Base-by-base conservation (phyloP, 75 land plant species). In the Picea glauca region DNA sequence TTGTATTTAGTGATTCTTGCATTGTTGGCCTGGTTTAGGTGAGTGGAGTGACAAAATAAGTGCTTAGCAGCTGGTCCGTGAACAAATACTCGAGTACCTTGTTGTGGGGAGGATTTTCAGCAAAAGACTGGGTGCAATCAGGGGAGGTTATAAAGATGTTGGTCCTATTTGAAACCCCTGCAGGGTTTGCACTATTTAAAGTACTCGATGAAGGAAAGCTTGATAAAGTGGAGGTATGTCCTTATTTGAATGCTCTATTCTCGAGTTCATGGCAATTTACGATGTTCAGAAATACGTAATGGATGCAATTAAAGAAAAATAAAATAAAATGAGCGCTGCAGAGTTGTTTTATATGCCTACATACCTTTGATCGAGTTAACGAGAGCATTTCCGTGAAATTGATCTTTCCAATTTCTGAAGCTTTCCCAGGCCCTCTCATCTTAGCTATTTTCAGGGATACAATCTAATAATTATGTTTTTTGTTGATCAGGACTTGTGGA, bases 151-250 rank as follows among this genome's bases (percentile, higher is more conserved):
- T n/a, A 5, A 74, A 80, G 80, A 92, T 93, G 96, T 76, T 93
- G 80, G 90, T 93, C 2, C 80, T 93, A 81, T 92, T 94, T 64
- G 96, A 94, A 66, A 94, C 96, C 40, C 93, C 96, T 58, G 95
- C 95, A 59, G 96, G 96, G 58, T 94, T 94, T 79, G 96, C 95
- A 80, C 89, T 94, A 21, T 94, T 94, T 75, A 92, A 94, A 80
- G 89, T 92, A 3, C 77, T 92, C 62, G 85, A 92, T 83, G 96
- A 93, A 78, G 89, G 88, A 54, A 93, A 94, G 82, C 98, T 96
- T 32, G 77, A 83, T n/a, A 86, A 89, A 82, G 85, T 92, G 26
- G 99, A 96, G 92, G 98, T 96, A 79, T 32, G 26, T 5, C n/a
- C 21, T 56, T 61, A 77, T 79, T n/a, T 80, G 12, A 11, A 40